These are phyloP conservation scores for Enterospora canceri DNA, from an alignment of 371 early-diverging fungal genomes.

Conservation along the genomic window DNA sequence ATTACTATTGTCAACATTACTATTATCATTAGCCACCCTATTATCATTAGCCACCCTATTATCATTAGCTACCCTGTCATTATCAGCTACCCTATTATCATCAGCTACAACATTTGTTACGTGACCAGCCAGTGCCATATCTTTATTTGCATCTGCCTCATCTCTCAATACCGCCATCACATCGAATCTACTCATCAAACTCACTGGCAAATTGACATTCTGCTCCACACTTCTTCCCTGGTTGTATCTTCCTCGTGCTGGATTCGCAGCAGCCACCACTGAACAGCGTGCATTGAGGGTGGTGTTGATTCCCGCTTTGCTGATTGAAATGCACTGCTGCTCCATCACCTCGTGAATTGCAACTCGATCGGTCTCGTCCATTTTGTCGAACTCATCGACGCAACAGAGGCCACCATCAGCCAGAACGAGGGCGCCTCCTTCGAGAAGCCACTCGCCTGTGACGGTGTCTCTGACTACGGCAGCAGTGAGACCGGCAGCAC, in stretches of 20 bases:
- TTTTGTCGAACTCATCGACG: slow-evolving; percentile 69
- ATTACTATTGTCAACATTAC: not conserved
- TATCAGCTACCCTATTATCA: no score
- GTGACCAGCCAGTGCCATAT: slow-evolving; percentile 59
- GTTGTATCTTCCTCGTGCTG: slow-evolving; percentile 82
- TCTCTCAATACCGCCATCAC: slow-evolving; percentile 79
- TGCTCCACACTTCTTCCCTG: slow-evolving; percentile 69
- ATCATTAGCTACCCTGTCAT: no score
- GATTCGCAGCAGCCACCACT: slow-evolving; percentile 89
- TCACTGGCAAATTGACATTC: slow-evolving; percentile 85
- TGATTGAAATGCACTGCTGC: slow-evolving; percentile 95
- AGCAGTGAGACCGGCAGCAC: slow-evolving; percentile 64
- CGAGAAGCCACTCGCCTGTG: slow-evolving; percentile 62
- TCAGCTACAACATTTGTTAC: no score
- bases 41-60: no score
- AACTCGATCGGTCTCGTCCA: slow-evolving; percentile 83
- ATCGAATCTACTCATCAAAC: slow-evolving; percentile 88
- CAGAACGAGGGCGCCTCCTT: slow-evolving; percentile 67
- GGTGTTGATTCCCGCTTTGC: slow-evolving; percentile 97
- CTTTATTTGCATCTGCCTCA: slow-evolving; percentile 69
- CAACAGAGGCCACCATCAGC: slow-evolving; percentile 66
- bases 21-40: no score
- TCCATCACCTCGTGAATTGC: slow-evolving; percentile 99
- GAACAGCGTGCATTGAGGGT: slow-evolving; percentile 93
- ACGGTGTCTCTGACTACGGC: slow-evolving; percentile 63